Evolutionary conservation across 768 basidiomycete genomes (phyloP), one percentile per base, ranked within the genome.

Genomic region (Inosperma sp.): DNA sequence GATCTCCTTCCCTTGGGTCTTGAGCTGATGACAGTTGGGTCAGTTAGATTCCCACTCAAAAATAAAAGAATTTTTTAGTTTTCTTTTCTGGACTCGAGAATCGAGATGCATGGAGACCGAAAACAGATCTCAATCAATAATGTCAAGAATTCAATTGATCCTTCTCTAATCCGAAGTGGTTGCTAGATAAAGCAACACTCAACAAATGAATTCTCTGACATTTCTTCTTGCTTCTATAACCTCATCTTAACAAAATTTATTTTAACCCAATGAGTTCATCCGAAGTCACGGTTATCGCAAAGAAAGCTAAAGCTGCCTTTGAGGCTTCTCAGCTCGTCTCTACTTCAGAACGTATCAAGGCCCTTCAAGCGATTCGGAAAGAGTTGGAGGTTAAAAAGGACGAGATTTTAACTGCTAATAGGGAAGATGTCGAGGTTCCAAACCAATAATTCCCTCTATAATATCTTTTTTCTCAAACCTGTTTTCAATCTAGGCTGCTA

Each of bases 291-390:
- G n/a, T n/a, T n/a, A 85, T 97, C 51, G 96, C 95, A 12, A 78
- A 74, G 62, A 75, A 79, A 2, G 92, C 93, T 19, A 90, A 92
- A 64, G 63, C 68, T 7, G 90, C 95, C 0, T 99, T 95, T 62
- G 85, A 93, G 59, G 76, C 77, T 16, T 93, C 93, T 4, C 95
- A 96, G 64, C 77, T 95, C 17, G 72, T 95, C 48, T 70, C 81
- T 17, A 67, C 85, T 1, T 59, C 73, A 1, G 83, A 90, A 56
- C 80, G 93, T 25, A 75, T 85, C 58, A 68, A 68, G 17, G 93
- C 93, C 0, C 75, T 99, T 2, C 68, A 78, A 50, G 75, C 77
- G 48, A 90, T 98, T 54, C 74, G 78, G 25, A 69, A 73, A 30
- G 80, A 85, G 42, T 80, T 99, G 29, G 78, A 79, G 35, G 65